Conservation (phyloP, 768 basidiomycete species). For the Cystofilobasidium capitatum region DNA sequence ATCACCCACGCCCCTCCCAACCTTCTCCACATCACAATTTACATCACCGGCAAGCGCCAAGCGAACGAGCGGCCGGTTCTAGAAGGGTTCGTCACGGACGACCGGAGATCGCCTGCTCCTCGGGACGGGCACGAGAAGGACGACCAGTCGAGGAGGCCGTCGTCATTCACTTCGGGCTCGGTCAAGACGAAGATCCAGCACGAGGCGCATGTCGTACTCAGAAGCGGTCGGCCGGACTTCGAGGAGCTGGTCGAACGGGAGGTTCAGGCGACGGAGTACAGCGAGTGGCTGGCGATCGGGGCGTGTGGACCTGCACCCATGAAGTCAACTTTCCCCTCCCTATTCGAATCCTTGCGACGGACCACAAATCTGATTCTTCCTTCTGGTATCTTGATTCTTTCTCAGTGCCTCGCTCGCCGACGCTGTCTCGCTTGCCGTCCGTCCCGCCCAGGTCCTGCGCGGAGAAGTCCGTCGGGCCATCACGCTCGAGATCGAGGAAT, state of each 20-base stretch:
- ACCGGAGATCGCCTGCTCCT: not conserved
- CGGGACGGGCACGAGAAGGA: not conserved
- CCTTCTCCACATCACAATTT: slow-evolving; percentile 23
- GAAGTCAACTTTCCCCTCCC: slow-evolving; percentile 15
- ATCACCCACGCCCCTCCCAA: slow-evolving; percentile 10
- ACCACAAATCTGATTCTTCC: not conserved
- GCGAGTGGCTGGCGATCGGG: slow-evolving; percentile 25
- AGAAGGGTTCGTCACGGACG: slow-evolving; percentile 25
- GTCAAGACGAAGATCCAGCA: not conserved
- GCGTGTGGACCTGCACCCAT: slow-evolving; percentile 26
- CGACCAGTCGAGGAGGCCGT: not conserved
- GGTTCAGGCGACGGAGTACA: slow-evolving; percentile 14
- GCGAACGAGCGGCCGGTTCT: slow-evolving; percentile 17
- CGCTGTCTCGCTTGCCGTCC: slow-evolving; percentile 21
- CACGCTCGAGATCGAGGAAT: slow-evolving; percentile 13
- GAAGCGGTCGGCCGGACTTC: slow-evolving; percentile 24
- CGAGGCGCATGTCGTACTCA: slow-evolving; percentile 3
- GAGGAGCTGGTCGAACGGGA: slow-evolving; percentile 16
- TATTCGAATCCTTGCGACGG: too few species aligned
- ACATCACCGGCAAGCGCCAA: slow-evolving; percentile 25
- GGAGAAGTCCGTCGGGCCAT: slow-evolving; percentile 25
- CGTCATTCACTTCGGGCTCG: not conserved
- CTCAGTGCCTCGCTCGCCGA: slow-evolving; percentile 18
- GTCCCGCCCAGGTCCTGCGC: slow-evolving; percentile 10
- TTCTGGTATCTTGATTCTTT: not conserved